Evolutionary conservation across 1,284 basidiomycete species (phyloP), one percentile per base, ranked within the genome.

Genomic region (Tilletia horrida): DNA sequence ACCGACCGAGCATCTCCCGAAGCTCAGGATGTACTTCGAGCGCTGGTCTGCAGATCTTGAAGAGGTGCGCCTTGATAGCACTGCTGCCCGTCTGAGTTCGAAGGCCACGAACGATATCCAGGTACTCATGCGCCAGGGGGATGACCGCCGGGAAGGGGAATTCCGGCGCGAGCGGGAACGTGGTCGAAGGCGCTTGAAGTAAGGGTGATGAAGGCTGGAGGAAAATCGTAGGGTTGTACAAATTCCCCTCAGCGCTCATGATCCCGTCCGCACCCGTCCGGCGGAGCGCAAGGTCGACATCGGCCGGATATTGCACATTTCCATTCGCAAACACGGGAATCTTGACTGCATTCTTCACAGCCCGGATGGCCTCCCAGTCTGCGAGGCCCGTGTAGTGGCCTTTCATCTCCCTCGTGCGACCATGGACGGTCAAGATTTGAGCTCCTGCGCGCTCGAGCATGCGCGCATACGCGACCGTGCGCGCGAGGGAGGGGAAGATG

Each of bases 311-410:
- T 11, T 97, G 87, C 63, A 97, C 88, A 81, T 97, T 97, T n/a
- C 95, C 95, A 81, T 98, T 98, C 0, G 95, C 94, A 79, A 98
- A 91, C 1, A 97, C 93, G 0, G 95, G 95, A 0, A 97, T 88
- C 1, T 87, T 88, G 35, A 97, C 91, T 0, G 91, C 90, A 74
- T 90, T 82, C 82, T 93, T 94, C 71, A 96, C 91, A 0, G 90
- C 89, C 18, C 85, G 85, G 76, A 96, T 94, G 82, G 93, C 89
- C n/a, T 55, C 64, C 83, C 83, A 96, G 73, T 92, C 91, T 1
- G 93, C 93, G 1, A 94, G 82, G 4, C 93, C 93, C 65, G 69
- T 76, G 45, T 75, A 62, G 66, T 93, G 91, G 0, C 94, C 96
- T 64, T 95, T 89, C 84, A 96, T 93, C 72, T 96, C 93, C 40